Conservation (phyloP, 2,329 filamentous ascomycete genomes). For the Aureobasidium sp. region DNA sequence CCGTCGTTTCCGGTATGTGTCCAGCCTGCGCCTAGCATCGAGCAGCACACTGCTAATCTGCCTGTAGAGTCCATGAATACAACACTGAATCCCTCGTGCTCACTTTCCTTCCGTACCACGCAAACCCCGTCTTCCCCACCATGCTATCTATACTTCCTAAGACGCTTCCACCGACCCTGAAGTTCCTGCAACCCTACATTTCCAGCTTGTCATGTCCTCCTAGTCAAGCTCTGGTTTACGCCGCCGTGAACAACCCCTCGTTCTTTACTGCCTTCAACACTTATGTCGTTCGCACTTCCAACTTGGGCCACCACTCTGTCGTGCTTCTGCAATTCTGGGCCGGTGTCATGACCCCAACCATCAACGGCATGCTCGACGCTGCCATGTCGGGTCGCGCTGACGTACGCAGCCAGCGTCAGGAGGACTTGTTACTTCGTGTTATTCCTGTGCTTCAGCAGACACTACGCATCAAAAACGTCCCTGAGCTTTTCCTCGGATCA, state of each 20-base stretch:
- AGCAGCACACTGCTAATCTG: conserved; percentile 15
- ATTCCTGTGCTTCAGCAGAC: conserved; percentile 68
- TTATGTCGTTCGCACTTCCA: conserved; percentile 69
- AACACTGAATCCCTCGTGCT: conserved; percentile 73
- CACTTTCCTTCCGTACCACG: conserved; percentile 89
- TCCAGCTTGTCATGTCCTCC: conserved; percentile 69
- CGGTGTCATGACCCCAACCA: conserved; percentile 75
- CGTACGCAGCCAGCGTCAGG: conserved; percentile 72
- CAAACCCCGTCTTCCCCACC: conserved; percentile 74
- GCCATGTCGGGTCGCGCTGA: conserved; percentile 67
- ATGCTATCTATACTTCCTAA: conserved; percentile 78
- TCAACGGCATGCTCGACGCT: conserved; percentile 73
- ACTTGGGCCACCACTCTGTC: conserved; percentile 65
- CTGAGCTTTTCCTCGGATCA: conserved; percentile 75
- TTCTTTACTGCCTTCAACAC: conserved; percentile 72
- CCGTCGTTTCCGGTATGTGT: conserved; percentile 70
- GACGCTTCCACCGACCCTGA: conserved; percentile 67
- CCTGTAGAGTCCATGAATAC: conserved; percentile 73
- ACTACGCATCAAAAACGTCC: conserved; percentile 65
- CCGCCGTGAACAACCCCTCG: conserved; percentile 67
- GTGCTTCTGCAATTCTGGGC: conserved; percentile 86
- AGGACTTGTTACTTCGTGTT: conserved; percentile 64
- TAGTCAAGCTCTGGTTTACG: conserved; percentile 73
- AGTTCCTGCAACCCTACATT: conserved; percentile 81
- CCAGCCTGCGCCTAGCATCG: conserved; percentile 15